phyloP scores from a whole-genome alignment of 495 filamentous ascomycete genomes.

The Lasiosphaeria ovina region DNA sequence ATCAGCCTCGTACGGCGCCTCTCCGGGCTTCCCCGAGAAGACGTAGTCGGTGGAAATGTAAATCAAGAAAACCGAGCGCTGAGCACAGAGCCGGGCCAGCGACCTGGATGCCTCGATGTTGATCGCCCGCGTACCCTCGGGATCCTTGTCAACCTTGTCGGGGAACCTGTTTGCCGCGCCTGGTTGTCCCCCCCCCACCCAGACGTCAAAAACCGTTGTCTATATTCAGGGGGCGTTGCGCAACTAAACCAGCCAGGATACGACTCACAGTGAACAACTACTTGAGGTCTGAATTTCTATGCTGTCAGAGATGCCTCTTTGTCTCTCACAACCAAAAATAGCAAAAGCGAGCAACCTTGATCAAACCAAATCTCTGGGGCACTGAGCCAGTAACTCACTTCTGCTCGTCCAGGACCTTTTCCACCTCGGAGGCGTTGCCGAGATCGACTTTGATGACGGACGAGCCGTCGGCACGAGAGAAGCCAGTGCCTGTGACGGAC shows the following conservation, averaged over 20 bases:
- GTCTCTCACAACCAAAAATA: neutral
- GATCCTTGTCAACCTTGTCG: slow-evolving; percentile 77
- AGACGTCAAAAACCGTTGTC: neutral
- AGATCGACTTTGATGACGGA: slow-evolving; percentile 76
- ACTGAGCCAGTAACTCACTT: slow-evolving; percentile 47
- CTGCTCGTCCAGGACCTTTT: slow-evolving; percentile 57
- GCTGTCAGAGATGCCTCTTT: neutral
- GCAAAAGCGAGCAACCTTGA: too few relatives aligned
- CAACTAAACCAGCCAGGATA: neutral
- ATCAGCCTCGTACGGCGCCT: slow-evolving; percentile 77
- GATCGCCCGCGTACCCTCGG: slow-evolving; percentile 67
- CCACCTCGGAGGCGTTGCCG: slow-evolving; percentile 58
- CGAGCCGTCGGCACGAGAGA: slow-evolving; percentile 67
- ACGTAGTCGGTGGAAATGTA: slow-evolving; percentile 98
- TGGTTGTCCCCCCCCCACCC: neutral
- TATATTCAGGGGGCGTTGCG: neutral
- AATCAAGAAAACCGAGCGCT: slow-evolving; percentile 66
- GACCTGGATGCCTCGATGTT: slow-evolving; percentile 69
- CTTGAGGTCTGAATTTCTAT: slow-evolving; percentile 62
- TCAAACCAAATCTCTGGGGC: too few relatives aligned
- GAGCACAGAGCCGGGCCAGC: slow-evolving; percentile 65
- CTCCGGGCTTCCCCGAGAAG: slow-evolving; percentile 76
- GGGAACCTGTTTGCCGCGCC: slow-evolving; percentile 88
- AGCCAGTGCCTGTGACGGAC: slow-evolving; percentile 78
- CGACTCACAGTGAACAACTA: slow-evolving; percentile 76